Evolutionary conservation across 2,329 filamentous ascomycete genomes (phyloP).

Genomic region (Fusarium paranaense): DNA sequence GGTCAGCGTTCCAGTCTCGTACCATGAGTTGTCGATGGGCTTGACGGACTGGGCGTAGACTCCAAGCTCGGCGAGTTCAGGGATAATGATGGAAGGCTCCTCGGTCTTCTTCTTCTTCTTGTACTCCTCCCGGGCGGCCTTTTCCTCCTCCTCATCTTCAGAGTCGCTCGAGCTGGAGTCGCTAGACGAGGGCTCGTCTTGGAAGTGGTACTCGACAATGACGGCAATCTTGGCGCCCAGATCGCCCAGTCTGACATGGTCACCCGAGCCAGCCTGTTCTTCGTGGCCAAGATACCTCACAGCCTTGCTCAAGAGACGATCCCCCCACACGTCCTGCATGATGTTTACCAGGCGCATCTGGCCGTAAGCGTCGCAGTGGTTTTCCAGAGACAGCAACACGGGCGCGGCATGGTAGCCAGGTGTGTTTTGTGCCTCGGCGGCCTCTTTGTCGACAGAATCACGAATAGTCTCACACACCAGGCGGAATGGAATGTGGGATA

Average conservation of each 20-base stretch:
- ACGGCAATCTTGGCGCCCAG: constrained; percentile 73
- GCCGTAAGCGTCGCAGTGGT: constrained; percentile 71
- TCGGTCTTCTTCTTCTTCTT: constrained; percentile 63
- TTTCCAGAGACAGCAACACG: constrained; percentile 74
- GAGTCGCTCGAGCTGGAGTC: constrained; percentile 48
- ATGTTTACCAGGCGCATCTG: constrained; percentile 72
- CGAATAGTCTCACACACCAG: constrained; percentile 74
- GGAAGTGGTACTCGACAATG: constrained; percentile 75
- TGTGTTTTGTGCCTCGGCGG: constrained; percentile 51
- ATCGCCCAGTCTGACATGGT: constrained; percentile 69
- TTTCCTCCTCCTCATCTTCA: constrained; percentile 57
- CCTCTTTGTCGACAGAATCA: constrained; percentile 70
- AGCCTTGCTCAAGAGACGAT: constrained; percentile 68
- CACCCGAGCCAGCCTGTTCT: constrained; percentile 62
- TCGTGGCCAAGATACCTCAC: constrained; percentile 67
- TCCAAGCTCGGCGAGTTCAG: constrained; percentile 73
- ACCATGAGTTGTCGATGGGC: constrained; percentile 75
- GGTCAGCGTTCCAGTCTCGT: constrained; percentile 58
- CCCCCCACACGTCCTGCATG: constrained; percentile 72
- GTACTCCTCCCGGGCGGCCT: constrained; percentile 63
- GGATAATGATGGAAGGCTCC: constrained; percentile 64
- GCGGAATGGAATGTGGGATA: constrained; percentile 74
- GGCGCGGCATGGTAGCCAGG: constrained; percentile 63
- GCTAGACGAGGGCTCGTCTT: constrained; percentile 59
- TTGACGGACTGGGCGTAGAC: constrained; percentile 79